Percentiles rank a stretch among this genome's conserved stretches.
Evolutionary conservation across 2,329 filamentous ascomycete genomes (phyloP).

Genomic region (Aaosphaeria pasadenensis): DNA sequence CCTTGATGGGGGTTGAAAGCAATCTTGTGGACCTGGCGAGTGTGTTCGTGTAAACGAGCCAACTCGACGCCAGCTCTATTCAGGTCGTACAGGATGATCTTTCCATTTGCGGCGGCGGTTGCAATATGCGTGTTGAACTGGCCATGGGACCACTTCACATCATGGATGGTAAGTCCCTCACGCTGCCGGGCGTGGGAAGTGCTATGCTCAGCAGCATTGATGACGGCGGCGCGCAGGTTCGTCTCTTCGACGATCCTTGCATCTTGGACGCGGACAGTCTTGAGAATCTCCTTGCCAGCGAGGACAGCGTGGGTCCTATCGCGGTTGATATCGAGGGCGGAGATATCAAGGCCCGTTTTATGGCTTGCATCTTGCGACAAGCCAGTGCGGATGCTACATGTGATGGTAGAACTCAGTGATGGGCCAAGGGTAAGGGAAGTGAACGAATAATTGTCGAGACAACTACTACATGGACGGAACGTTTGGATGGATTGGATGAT

Average conservation of each 20-base stretch:
- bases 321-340: conserved; percentile 62
- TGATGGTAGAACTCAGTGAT: conserved; percentile 6
- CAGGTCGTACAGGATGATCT: conserved; percentile 64
- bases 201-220: conserved; percentile 55
- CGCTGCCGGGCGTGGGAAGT: conserved; percentile 49
- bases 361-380: conserved; percentile 57
- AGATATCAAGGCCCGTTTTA: conserved; percentile 62
- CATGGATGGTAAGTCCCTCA: conserved; percentile 60
- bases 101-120: conserved; percentile 63
- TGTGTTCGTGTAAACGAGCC: conserved; percentile 62
- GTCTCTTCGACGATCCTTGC: conserved; percentile 59
- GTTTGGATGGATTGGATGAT: too few species aligned
- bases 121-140: conserved; percentile 59
- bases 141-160: conserved; percentile 67
- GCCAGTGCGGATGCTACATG: conserved; percentile 40
- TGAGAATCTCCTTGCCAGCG: conserved; percentile 64
- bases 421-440: background rate
- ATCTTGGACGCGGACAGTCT: conserved; percentile 59
- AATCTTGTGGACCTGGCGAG: conserved; percentile 62
- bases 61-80: conserved; percentile 60
- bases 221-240: conserved; percentile 61
- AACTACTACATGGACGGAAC: too few species aligned
- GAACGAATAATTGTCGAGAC: too few species aligned
- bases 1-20: conserved; percentile 64
- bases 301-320: conserved; percentile 62